phyloP scores from a whole-genome alignment of 2,329 filamentous ascomycete genomes.

The Xylariaceae sp. region DNA sequence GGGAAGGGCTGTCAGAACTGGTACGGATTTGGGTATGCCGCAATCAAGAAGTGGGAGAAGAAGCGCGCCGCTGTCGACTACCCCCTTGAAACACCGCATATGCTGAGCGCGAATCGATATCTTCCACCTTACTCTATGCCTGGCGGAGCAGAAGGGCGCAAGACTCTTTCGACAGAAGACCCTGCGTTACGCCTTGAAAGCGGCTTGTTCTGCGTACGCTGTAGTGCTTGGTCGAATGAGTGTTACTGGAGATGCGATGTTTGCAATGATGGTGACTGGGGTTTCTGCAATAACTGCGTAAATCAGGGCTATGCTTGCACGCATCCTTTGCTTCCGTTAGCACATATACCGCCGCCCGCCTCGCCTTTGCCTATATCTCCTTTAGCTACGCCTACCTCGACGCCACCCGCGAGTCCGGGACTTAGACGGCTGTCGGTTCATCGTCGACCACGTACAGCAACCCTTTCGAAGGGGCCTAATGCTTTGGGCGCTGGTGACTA shows the following conservation, averaged over 20 bases:
- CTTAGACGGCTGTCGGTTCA: constrained; percentile 16
- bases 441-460: constrained; percentile 41
- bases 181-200: constrained; percentile 63
- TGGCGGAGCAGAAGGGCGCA: constrained; percentile 50
- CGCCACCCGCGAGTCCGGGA: constrained; percentile 34
- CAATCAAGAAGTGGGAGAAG: constrained; percentile 62
- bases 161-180: constrained; percentile 60
- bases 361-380: constrained; percentile 23
- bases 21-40: constrained; percentile 78
- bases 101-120: constrained; percentile 55
- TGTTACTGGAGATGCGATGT: constrained; percentile 85
- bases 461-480: constrained; percentile 44
- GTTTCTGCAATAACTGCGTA: constrained; percentile 84
- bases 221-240: constrained; percentile 66
- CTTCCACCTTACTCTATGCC: constrained; percentile 44
- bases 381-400: constrained; percentile 18
- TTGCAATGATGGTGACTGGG: constrained; percentile 93
- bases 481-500: constrained; percentile 50
- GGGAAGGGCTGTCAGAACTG: constrained; percentile 77
- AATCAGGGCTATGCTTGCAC: constrained; percentile 76
- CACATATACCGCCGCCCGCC: constrained; percentile 47
- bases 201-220: constrained; percentile 80
- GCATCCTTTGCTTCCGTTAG: constrained; percentile 72
- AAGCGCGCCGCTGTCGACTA: constrained; percentile 36
- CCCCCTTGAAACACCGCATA: constrained; percentile 47